Base-by-base conservation (phyloP, 106 monocot species). In the Vanilla planifolia region DNA sequence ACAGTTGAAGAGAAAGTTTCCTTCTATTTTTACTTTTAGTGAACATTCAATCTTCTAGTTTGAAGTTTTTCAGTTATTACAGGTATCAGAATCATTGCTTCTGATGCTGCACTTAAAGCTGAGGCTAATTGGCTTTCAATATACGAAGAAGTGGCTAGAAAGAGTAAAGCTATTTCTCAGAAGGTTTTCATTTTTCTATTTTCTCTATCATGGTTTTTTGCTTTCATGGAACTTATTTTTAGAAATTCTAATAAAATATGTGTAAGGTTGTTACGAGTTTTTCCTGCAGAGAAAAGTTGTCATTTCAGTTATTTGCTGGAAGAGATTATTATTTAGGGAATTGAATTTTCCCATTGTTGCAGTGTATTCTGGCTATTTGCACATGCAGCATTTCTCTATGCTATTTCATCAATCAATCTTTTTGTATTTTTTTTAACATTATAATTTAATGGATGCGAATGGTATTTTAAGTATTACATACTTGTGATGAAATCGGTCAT, bases 101-200 rank as follows among this genome's bases (percentile, higher is more conserved):
- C 82, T 57, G 65, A 81, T 16, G 71, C 79, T 68, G 93, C 89
- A 65, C 61, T 85, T 47, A 77, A 77, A 63, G 75, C 67, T 41
- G 93, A 82, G 60, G 65, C 70, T 33, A 63, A 61, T 23, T 78
- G 85, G 24, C 62, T 81, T 14, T 46, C 48, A 62, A 69, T 81
- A 33, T 72, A 74, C 60, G 63, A 79, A 50, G 71, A 79, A 60
- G 72, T 76, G 32, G 50, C 71, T 19, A 66, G 40, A 39, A 66
- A 73, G 19, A 44, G 43, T n/a, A 48, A 26, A 58, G 43, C 29
- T 29, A 25, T 67, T 20, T 37, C 43, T 39, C 58, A 58, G 24
- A 78, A 93, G 92, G 92, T 93, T 27, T 52, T 55, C 40, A 28
- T 43, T 35, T 50, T 41, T 64, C n/a, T n/a, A n/a, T n/a, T n/a